Base-by-base conservation (phyloP, 805 yeast genomes). In the Candida dajiaensis region DNA sequence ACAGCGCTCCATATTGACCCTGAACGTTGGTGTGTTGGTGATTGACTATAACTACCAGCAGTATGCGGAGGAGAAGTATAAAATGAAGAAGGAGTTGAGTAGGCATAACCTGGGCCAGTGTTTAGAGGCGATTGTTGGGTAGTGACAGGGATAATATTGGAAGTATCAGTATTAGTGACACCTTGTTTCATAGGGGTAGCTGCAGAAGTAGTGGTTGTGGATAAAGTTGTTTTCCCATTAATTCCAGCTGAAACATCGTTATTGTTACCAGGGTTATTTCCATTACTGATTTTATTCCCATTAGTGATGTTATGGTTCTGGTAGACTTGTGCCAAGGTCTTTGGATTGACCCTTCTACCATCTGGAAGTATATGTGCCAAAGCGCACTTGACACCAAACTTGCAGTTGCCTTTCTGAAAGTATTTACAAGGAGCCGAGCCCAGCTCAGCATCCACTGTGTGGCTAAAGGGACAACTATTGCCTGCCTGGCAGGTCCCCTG, bases 401-500 rank as follows among this genome's bases (percentile, higher is more conserved):
- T 89, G 67, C 99, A 92, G 61, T 89, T 89, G n/a, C 98, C 98
- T 68, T 87, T 87, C 59, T 85, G 94, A 65, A 88, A 92, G 66
- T 90, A 92, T 71, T 89, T 90, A 73, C 99, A 92, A 7, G 90
- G 88, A 38, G 75, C 70, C 40, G 73, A 66, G 42, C 76, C 81
- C 31, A 70, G 59, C 3, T 71, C 69, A 45, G 67, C 67, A 42
- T 73, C 73, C 43, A 78, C 61, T 41, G 84, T 74, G 63, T 92
- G 99, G 29, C 94, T 82, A 62, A 92, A 92, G 2, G 97, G 97
- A 64, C 99, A 92, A 1, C 92, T 73, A 43, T 71, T 73, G 12
- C 98, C 98, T 1, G 98, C 98, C 65, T 90, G 97, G 65, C 99
- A 92, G 16, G 86, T 80, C 1, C 98, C 97, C 64, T 90, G 97